Conservation (phyloP, 2,329 filamentous ascomycete genomes). For the Penicillium decumbens region DNA sequence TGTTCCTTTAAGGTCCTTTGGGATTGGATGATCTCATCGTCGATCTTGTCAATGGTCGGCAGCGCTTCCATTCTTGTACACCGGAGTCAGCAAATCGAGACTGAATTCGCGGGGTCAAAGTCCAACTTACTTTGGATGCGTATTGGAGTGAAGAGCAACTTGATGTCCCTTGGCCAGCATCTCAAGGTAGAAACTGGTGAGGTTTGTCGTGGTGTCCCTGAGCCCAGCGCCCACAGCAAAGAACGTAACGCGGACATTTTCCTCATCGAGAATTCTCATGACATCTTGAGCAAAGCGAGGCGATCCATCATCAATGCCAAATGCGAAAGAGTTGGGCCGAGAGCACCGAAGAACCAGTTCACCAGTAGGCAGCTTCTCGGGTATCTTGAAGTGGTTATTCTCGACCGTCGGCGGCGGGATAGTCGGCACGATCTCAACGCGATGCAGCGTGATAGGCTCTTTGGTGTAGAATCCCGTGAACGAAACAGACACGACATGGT, state of each 20-base stretch:
- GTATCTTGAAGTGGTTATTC: constrained; percentile 46
- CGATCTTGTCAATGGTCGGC: constrained; percentile 30
- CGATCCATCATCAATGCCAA: constrained; percentile 66
- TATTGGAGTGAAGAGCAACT: constrained; percentile 64
- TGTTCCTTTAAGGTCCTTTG: constrained; percentile 29
- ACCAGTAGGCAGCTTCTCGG: constrained; percentile 58
- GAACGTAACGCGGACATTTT: constrained; percentile 63
- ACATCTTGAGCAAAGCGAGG: constrained; percentile 57
- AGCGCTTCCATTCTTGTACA: constrained; percentile 36
- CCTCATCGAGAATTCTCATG: constrained; percentile 57
- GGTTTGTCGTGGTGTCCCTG: constrained; percentile 55
- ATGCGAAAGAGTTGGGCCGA: constrained; percentile 65
- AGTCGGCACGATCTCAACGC: constrained; percentile 57
- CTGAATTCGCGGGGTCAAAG: neutral
- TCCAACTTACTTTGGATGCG: constrained; percentile 55
- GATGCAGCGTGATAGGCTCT: constrained; percentile 50
- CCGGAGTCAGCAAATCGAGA: neutral
- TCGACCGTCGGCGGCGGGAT: constrained; percentile 41
- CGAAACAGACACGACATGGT: constrained; percentile 54
- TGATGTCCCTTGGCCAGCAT: constrained; percentile 62
- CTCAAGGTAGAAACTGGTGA: constrained; percentile 60
- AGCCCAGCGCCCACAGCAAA: constrained; percentile 65
- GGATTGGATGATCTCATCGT: constrained; percentile 35
- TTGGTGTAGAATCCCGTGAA: constrained; percentile 61
- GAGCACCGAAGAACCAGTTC: constrained; percentile 60